A percentile compares a stretch with the other conserved stretches of the same genome.
Conservation (phyloP, 2,329 filamentous ascomycete species). For the Aureobasidium sp. region DNA sequence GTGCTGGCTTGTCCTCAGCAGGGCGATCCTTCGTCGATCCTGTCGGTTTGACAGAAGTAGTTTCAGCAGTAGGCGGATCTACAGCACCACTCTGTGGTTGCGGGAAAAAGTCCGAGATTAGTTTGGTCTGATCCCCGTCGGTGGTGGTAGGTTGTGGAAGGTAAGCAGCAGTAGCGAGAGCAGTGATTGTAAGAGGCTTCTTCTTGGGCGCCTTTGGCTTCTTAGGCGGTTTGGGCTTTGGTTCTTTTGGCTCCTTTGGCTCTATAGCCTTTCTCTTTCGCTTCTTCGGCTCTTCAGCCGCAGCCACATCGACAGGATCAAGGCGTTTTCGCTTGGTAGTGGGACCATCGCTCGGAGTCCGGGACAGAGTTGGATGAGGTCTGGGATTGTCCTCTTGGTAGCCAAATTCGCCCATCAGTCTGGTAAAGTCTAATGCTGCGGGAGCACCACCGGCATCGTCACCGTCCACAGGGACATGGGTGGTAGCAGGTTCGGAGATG, state of each 20-base stretch:
- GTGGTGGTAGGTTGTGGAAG: slow-evolving; percentile 24
- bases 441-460: not conserved
- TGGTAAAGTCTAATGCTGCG: not conserved
- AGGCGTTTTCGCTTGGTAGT: slow-evolving; percentile 7
- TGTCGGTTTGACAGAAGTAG: slow-evolving; percentile 22
- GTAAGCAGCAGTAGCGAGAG: slow-evolving; percentile 65
- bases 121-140: slow-evolving; percentile 20
- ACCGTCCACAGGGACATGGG: not conserved
- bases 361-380: not conserved
- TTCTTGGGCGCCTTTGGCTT: slow-evolving; percentile 54
- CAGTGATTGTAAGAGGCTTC: slow-evolving; percentile 69
- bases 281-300: not conserved
- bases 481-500: not conserved
- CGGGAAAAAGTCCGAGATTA: slow-evolving; percentile 38
- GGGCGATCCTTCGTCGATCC: slow-evolving; percentile 15
- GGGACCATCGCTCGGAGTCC: not conserved
- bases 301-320: not conserved
- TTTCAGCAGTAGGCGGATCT: slow-evolving; percentile 14
- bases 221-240: slow-evolving; percentile 27
- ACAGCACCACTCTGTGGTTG: not conserved
- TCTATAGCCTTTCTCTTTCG: not conserved
- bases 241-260: slow-evolving; percentile 14
- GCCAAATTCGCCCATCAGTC: slow-evolving; percentile 6
- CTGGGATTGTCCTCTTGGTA: not conserved
- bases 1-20: slow-evolving; percentile 6